Conservation (phyloP, 106 monocot species). For the Acorus calamus region DNA sequence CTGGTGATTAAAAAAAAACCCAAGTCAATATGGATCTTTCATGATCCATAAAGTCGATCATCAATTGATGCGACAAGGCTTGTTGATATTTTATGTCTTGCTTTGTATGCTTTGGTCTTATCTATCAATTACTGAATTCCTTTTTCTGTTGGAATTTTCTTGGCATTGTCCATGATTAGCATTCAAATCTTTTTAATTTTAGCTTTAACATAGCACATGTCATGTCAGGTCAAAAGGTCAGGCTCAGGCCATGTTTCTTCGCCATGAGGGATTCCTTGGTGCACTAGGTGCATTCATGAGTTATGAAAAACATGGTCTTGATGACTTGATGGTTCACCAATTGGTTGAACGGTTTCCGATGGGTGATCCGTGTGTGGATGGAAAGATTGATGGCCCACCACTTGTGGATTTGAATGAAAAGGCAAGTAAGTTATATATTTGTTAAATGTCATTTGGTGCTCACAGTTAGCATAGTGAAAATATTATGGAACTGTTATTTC, state of each 20-base stretch:
- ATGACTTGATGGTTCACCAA: slow-evolving; percentile 61
- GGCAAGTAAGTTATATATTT: slow-evolving; percentile 22
- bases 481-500: too few relatives aligned
- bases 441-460: too few relatives aligned
- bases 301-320: slow-evolving; percentile 21
- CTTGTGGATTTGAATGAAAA: slow-evolving; percentile 89
- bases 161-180: not conserved
- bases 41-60: too few relatives aligned
- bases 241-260: slow-evolving; percentile 64
- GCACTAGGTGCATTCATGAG: slow-evolving; percentile 61
- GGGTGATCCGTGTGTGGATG: slow-evolving; percentile 84
- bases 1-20: too few relatives aligned
- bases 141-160: too few relatives aligned
- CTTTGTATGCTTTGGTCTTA: too few relatives aligned
- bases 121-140: too few relatives aligned
- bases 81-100: too few relatives aligned
- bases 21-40: too few relatives aligned
- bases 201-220: not conserved
- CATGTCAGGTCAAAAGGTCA: slow-evolving; percentile 63
- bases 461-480: too few relatives aligned
- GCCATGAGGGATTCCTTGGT: slow-evolving; percentile 70
- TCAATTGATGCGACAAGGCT: too few relatives aligned
- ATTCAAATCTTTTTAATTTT: not conserved
- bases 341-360: slow-evolving; percentile 93
- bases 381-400: slow-evolving; percentile 75